These are phyloP conservation scores for Coniferiporia sulphurascens DNA, from an alignment of 1,284 basidiomycete species.

Conservation along the genomic window DNA sequence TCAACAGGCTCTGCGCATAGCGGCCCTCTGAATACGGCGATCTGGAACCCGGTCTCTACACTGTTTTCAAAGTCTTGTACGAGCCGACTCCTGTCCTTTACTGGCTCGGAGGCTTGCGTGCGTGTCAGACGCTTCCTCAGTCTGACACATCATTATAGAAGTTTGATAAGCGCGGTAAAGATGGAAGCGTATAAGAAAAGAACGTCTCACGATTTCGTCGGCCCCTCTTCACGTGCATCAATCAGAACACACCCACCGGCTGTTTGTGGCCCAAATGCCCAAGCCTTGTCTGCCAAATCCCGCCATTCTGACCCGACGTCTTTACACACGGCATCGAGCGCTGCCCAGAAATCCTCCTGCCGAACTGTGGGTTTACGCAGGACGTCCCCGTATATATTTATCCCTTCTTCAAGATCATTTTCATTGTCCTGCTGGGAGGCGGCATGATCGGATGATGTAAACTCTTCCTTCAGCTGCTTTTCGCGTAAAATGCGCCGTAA, in stretches of 20 bases:
- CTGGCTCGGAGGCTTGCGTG: slow-evolving; percentile 27
- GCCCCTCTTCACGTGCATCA: slow-evolving; percentile 51
- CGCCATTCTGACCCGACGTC: slow-evolving; percentile 81
- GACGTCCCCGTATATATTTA: slow-evolving; percentile 54
- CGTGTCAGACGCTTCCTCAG: slow-evolving; percentile 23
- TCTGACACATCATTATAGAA: slow-evolving; percentile 17
- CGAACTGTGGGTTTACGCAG: slow-evolving; percentile 57
- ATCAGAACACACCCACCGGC: slow-evolving; percentile 87
- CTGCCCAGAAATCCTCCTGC: slow-evolving; percentile 79
- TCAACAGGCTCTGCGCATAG: slow-evolving; percentile 94
- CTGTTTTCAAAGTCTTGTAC: slow-evolving; percentile 70
- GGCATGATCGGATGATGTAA: slow-evolving; percentile 21
- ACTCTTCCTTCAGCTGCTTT: slow-evolving; percentile 32
- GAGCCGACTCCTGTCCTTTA: slow-evolving; percentile 26
- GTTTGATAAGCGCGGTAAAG: not conserved
- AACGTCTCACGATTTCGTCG: slow-evolving; percentile 50
- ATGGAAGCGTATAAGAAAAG: not conserved
- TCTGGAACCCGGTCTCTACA: slow-evolving; percentile 92
- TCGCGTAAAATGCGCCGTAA: slow-evolving; percentile 53
- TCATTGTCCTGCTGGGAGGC: slow-evolving; percentile 29
- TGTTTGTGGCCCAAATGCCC: slow-evolving; percentile 89
- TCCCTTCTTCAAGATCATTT: slow-evolving; percentile 32
- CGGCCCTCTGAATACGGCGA: slow-evolving; percentile 91
- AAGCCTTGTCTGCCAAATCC: slow-evolving; percentile 68
- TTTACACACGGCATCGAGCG: slow-evolving; percentile 60